Percentiles rank a stretch among this genome's conserved stretches.
phyloP scores from a whole-genome alignment of 1,284 basidiomycete species.

The Fistulinella cinereoalba region DNA sequence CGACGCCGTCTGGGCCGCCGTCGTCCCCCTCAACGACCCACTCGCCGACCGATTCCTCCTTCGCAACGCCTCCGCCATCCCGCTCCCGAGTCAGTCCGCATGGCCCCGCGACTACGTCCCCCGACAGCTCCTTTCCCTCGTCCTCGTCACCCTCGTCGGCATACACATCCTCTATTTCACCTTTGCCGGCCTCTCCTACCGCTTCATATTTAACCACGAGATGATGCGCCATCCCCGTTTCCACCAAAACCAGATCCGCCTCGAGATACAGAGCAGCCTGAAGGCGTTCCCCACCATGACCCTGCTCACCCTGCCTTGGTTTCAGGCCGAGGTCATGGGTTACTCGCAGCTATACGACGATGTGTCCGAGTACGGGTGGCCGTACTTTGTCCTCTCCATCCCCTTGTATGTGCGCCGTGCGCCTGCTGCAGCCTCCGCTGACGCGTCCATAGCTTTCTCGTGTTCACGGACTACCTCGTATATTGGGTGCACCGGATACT shows the following conservation, averaged over 20 bases:
- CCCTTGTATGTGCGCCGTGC: slow-evolving; percentile 61
- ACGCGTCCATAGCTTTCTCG: slow-evolving; percentile 58
- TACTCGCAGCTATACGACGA: slow-evolving; percentile 79
- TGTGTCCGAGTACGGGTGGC: slow-evolving; percentile 68
- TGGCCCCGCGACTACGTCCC: slow-evolving; percentile 80
- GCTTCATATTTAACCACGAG: slow-evolving; percentile 90
- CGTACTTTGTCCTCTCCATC: slow-evolving; percentile 61
- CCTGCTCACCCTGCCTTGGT: slow-evolving; percentile 89
- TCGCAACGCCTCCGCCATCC: slow-evolving; percentile 28
- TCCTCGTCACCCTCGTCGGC: slow-evolving; percentile 74
- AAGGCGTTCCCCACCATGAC: slow-evolving; percentile 81
- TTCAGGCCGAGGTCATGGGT: slow-evolving; percentile 89
- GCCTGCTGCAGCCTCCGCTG: slow-evolving; percentile 7
- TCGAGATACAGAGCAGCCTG: slow-evolving; percentile 80
- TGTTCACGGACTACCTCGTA: slow-evolving; percentile 90
- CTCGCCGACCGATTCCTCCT: slow-evolving; percentile 28
- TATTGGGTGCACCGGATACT: slow-evolving; percentile 95
- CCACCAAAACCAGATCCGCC: slow-evolving; percentile 80
- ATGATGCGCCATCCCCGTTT: slow-evolving; percentile 96
- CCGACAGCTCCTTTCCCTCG: slow-evolving; percentile 79
- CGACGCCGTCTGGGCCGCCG: slow-evolving; percentile 74
- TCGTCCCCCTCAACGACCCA: slow-evolving; percentile 57
- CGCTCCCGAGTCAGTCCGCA: slow-evolving; percentile 44
- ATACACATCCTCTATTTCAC: slow-evolving; percentile 84
- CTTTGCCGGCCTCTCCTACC: slow-evolving; percentile 83